These are phyloP conservation scores for Durusdinium trenchii DNA, from an alignment of 73 alveolate genomes.

Conservation along the genomic window DNA sequence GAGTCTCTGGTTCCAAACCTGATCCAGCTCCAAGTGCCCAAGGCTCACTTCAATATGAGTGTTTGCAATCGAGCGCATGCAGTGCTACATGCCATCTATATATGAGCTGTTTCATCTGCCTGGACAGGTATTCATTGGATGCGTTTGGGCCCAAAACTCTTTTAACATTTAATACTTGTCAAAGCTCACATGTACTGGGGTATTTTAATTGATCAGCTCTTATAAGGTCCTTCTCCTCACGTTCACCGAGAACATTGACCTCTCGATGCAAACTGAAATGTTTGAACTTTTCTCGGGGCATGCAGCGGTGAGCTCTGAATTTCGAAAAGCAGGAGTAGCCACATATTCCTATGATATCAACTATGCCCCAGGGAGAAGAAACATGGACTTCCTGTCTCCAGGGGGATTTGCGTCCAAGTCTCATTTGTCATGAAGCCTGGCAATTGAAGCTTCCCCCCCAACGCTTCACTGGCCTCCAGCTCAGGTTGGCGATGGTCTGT, in stretches of 20 bases:
- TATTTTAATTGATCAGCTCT: neutral
- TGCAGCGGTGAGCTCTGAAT: neutral
- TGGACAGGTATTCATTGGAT: neutral
- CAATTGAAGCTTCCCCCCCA: neutral
- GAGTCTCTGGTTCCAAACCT: slow-evolving; percentile 20
- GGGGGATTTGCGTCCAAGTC: slow-evolving; percentile 43
- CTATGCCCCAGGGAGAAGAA: neutral
- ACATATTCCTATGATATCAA: neutral
- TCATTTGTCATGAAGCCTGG: neutral
- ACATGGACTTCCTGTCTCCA: neutral
- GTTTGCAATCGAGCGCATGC: neutral
- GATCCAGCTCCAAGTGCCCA: slow-evolving; percentile 55
- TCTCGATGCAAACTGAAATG: neutral
- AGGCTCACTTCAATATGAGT: neutral
- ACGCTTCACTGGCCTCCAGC: neutral
- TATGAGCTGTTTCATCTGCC: neutral
- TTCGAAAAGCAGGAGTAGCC: neutral
- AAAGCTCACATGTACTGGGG: neutral
- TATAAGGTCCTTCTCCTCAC: neutral
- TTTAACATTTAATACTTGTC: neutral
- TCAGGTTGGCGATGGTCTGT: neutral
- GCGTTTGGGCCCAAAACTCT: neutral
- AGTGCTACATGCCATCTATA: too few relatives aligned
- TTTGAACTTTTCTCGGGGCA: slow-evolving; percentile 5
- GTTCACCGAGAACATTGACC: slow-evolving; percentile 33